Conservation (phyloP, 495 filamentous ascomycete genomes). For the Tuber calosporum region DNA sequence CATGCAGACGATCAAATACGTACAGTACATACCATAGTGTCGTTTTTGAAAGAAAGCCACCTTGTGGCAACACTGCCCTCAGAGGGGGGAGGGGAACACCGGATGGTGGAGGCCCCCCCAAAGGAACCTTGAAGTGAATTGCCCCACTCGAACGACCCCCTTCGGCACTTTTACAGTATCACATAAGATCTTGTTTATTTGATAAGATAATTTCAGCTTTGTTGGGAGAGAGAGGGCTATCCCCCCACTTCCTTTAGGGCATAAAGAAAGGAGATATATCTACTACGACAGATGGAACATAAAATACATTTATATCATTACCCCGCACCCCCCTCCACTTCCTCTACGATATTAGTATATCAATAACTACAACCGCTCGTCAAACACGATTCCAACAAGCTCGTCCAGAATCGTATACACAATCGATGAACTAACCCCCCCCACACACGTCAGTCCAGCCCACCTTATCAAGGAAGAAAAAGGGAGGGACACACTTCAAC, state of each 20-base stretch:
- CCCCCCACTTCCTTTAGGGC: neutral
- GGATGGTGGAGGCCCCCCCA: too few relatives aligned
- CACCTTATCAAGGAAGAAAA: conserved; percentile 1
- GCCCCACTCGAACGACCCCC: too few relatives aligned
- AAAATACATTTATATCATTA: conserved; percentile 1
- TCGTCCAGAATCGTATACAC: conserved; percentile 75
- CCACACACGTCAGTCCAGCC: conserved; percentile 19
- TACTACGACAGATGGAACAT: neutral
- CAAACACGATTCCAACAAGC: conserved; percentile 65
- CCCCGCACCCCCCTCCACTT: neutral
- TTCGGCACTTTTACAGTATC: too few relatives aligned
- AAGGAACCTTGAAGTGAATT: too few relatives aligned
- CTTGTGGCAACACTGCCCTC: too few relatives aligned
- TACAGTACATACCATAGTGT: too few relatives aligned
- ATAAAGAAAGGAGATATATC: neutral
- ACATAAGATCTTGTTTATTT: too few relatives aligned
- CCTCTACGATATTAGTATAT: neutral
- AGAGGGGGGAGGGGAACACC: too few relatives aligned
- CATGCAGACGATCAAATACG: too few relatives aligned
- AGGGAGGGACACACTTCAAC: conserved; percentile 53
- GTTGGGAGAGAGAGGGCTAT: neutral
- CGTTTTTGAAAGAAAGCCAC: too few relatives aligned
- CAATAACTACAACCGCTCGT: conserved; percentile 1
- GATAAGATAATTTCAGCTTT: neutral
- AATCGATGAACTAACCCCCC: conserved; percentile 58